A percentile compares a stretch with the other conserved stretches of the same genome.
These are phyloP conservation scores for Backusella circina DNA, from an alignment of 192 early-diverging fungal species.

Conservation along the genomic window DNA sequence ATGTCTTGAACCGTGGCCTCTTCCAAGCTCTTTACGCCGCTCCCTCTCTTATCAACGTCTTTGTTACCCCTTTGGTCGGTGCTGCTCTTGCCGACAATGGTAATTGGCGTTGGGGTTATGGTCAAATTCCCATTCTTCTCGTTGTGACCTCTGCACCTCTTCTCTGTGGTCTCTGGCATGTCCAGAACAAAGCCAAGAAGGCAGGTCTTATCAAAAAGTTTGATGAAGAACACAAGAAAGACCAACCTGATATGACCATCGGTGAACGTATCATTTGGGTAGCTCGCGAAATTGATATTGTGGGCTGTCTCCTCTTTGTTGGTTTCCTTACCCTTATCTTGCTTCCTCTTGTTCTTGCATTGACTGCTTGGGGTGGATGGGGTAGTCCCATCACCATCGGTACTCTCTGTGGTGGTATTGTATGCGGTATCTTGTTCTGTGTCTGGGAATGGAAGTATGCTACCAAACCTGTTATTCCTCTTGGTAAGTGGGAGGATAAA, in stretches of 20 bases:
- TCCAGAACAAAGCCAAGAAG: conserved; percentile 8
- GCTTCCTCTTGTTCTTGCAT: conserved; percentile 21
- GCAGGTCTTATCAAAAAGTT: conserved; percentile 2
- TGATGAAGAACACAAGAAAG: neutral
- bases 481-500: conserved; percentile 4
- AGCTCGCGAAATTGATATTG: conserved; percentile 2
- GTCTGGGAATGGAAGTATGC: conserved; percentile 25
- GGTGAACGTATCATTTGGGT: neutral
- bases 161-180: conserved; percentile 10
- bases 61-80: conserved; percentile 5
- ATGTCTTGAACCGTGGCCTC: conserved; percentile 14
- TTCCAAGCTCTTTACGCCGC: conserved; percentile 11
- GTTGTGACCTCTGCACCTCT: conserved; percentile 8
- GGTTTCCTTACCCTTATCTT: conserved; percentile 15
- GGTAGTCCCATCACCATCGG: conserved; percentile 11
- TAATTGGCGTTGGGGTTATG: conserved; percentile 21
- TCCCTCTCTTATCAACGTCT: conserved; percentile 19
- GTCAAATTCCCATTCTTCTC: conserved; percentile 13
- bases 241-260: neutral
- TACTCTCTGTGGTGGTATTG: conserved; percentile 13
- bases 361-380: conserved; percentile 15
- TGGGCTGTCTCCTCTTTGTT: conserved; percentile 16
- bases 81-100: neutral
- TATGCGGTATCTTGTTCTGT: neutral
- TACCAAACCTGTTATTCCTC: conserved; percentile 13